Evolutionary conservation across 345 rosid genomes (phyloP), one percentile per base, ranked within the genome.

Genomic region (Pistacia vera): DNA sequence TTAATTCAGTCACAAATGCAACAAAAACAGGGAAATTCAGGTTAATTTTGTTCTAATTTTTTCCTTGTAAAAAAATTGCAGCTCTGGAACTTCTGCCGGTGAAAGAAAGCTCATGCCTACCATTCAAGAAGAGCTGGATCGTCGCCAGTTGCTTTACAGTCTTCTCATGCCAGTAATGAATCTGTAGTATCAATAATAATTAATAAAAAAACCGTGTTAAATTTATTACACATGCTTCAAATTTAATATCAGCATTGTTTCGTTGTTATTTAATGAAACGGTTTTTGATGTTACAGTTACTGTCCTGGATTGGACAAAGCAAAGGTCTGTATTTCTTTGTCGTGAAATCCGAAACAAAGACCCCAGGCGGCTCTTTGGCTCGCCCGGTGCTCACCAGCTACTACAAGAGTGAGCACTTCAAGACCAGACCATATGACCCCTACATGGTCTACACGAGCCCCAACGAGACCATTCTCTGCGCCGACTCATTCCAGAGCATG

Each of bases 81-180:
- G 99, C 78, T 96, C 98, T 16, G 99, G 99, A 51, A 93, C 99
- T 61, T 96, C 99, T 30, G 99, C 97, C 9, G 99, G 99, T 44
- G 99, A 96, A 79, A 92, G 99, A 80, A 96, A 95, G 60, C 85
- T 93, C 74, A 92, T 96, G 99, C 99, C 99, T 2, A 91, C 99
- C 35, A 96, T 93, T 80, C 79, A 57, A 54, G 98, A 93, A 83
- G 99, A 96, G 85, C 83, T 90, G 68, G 97, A 90, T 76, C 99
- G 99, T 74, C 97, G 98, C 28, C 96, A 89, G 79, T 78, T 84
- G 66, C 89, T 96, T 14, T 96, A 96, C 83, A 93, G 97, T 80
- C 93, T 96, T 41, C 93, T 96, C 68, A 90, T 90, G 95, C 99
- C 99, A 25, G 98, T 96, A 30, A 96, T 96, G 99, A 96, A 96